These are phyloP conservation scores for Hyphopichia buzzinii DNA, from an alignment of 1,139 yeast genomes.

Conservation along the genomic window DNA sequence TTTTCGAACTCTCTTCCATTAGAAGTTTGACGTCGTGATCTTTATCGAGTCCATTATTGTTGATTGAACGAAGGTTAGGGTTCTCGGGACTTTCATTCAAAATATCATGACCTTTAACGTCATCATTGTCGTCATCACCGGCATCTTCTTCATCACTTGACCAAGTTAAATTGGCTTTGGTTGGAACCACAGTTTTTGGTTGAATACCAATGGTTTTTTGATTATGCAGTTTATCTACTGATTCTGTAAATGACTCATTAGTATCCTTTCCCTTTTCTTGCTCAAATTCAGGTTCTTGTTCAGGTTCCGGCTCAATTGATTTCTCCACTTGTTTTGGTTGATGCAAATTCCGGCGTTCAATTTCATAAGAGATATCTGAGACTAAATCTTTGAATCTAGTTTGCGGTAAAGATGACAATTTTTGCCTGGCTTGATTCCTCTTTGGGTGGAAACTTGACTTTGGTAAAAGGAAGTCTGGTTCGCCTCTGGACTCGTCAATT, in stretches of 20 bases:
- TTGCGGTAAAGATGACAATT: constrained; percentile 80
- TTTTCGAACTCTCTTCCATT: constrained; percentile 38
- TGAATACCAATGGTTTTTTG: constrained; percentile 45
- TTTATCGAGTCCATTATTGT: background rate
- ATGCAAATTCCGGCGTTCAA: constrained; percentile 71
- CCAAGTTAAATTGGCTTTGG: constrained; percentile 78
- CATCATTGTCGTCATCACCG: constrained; percentile 17
- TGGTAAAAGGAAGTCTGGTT: constrained; percentile 66
- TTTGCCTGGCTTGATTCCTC: constrained; percentile 93
- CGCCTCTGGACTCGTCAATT: constrained; percentile 51
- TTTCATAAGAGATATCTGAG: constrained; percentile 83
- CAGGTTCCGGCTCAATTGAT: too few relatives aligned
- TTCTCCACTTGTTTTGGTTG: constrained; percentile 10
- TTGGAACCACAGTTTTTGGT: constrained; percentile 67
- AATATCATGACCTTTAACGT: constrained; percentile 5
- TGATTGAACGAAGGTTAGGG: background rate
- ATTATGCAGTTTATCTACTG: background rate
- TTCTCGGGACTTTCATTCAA: constrained; percentile 3
- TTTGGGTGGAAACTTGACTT: constrained; percentile 82
- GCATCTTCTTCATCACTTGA: constrained; percentile 74
- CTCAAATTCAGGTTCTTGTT: too few relatives aligned
- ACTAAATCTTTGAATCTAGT: constrained; percentile 85
- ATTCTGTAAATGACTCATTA: background rate
- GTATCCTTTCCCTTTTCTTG: background rate
- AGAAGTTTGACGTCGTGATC: constrained; percentile 11